phyloP scores from a whole-genome alignment of 176 grass and related monocot genomes.

The Triticum urartu region DNA sequence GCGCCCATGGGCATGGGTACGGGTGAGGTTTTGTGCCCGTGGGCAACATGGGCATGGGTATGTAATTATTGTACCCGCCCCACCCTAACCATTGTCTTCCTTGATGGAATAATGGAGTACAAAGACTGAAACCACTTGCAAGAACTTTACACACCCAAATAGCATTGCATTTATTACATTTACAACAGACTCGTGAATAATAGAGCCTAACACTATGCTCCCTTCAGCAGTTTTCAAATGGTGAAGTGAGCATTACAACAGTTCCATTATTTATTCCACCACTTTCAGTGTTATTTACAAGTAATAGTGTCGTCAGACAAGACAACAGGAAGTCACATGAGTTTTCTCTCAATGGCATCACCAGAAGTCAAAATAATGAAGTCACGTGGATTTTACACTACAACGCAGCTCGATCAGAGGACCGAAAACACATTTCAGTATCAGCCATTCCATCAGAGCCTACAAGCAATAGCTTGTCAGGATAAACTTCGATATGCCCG shows the following conservation, averaged over 20 bases:
- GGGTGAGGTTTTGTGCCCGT: too few species aligned
- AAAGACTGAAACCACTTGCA: background rate
- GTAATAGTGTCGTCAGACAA: background rate
- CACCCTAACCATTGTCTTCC: too few species aligned
- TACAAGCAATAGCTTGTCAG: constrained; percentile 64
- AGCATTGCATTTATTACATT: background rate
- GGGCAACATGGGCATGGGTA: too few species aligned
- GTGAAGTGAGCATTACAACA: background rate
- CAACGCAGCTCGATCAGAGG: background rate
- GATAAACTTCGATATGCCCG: constrained; percentile 70
- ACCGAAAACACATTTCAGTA: constrained; percentile 66
- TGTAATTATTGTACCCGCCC: too few species aligned
- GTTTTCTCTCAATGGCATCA: background rate
- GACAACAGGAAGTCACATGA: background rate
- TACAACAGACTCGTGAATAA: background rate
- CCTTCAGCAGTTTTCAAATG: background rate
- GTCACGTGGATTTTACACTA: background rate
- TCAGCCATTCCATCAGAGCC: constrained; percentile 71
- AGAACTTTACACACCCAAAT: background rate
- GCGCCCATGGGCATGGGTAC: too few species aligned
- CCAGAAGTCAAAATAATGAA: background rate
- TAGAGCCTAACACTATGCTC: background rate
- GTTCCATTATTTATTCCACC: background rate
- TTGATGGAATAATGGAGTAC: background rate
- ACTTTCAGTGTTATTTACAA: background rate